Percentiles rank a stretch among this genome's conserved stretches.
These are phyloP conservation scores for Neurospora sp. DNA, from an alignment of 2,329 filamentous ascomycete species.

Conservation along the genomic window DNA sequence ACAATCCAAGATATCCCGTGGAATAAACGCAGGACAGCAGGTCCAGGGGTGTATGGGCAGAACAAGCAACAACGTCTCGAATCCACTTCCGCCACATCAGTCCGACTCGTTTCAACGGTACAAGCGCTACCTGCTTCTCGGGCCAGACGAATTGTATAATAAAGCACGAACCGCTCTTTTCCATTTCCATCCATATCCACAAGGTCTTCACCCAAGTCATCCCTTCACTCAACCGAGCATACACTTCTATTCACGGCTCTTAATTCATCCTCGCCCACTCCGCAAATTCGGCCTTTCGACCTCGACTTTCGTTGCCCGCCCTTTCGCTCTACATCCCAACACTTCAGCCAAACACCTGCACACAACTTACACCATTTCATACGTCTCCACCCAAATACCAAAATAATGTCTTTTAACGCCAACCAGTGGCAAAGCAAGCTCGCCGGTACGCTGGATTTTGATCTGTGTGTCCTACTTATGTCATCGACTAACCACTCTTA, in stretches of 20 bases:
- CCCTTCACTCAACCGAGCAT: background rate
- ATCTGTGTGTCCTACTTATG: background rate
- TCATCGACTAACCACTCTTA: background rate
- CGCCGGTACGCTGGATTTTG: slow-evolving; percentile 15
- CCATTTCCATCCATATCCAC: background rate
- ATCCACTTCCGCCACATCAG: slow-evolving; percentile 19
- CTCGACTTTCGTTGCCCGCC: background rate
- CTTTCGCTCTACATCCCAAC: background rate
- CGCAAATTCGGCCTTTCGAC: background rate
- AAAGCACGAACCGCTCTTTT: background rate
- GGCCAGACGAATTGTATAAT: background rate
- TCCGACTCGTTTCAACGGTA: background rate
- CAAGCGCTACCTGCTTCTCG: background rate
- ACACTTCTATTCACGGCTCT: background rate
- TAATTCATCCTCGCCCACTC: background rate
- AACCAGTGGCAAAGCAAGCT: slow-evolving; percentile 25
- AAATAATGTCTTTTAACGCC: slow-evolving; percentile 14
- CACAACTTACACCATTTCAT: slow-evolving; percentile 7
- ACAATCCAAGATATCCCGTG: slow-evolving; percentile 6
- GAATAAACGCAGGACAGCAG: background rate
- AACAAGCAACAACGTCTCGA: slow-evolving; percentile 11
- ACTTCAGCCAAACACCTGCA: background rate
- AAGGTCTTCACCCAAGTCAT: background rate
- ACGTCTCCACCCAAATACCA: slow-evolving; percentile 5
- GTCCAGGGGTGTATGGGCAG: background rate